These are phyloP conservation scores for Ustilago tritici DNA, from an alignment of 1,284 basidiomycete genomes.

Conservation along the genomic window DNA sequence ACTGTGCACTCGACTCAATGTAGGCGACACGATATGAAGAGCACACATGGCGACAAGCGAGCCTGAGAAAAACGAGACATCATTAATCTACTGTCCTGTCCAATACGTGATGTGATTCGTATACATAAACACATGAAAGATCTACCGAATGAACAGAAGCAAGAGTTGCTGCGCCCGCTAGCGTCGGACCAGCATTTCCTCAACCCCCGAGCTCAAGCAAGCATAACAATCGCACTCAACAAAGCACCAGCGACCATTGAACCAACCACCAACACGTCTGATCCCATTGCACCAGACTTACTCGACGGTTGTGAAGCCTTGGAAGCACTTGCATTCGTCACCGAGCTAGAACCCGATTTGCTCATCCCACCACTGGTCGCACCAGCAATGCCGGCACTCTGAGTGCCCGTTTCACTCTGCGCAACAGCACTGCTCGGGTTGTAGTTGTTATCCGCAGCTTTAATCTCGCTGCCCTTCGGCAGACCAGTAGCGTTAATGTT, in stretches of 20 bases:
- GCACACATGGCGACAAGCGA: background rate
- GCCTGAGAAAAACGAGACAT: background rate
- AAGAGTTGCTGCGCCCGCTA: background rate
- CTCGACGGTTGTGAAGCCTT: conserved; percentile 6
- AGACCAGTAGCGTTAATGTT: conserved; percentile 58
- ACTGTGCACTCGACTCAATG: background rate
- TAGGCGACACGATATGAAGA: background rate
- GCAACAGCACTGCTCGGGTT: conserved; percentile 24
- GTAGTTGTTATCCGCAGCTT: conserved; percentile 35
- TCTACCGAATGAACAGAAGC: background rate
- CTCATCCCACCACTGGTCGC: conserved; percentile 8
- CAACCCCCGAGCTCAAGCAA: conserved; percentile 11
- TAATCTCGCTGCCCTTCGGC: conserved; percentile 46
- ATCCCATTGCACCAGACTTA: conserved; percentile 3
- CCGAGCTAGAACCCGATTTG: conserved; percentile 5
- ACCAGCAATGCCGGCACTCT: conserved; percentile 18
- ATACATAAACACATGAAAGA: background rate
- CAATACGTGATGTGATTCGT: background rate
- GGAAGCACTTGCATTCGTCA: background rate
- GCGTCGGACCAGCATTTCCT: background rate
- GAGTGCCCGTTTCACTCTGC: conserved; percentile 27
- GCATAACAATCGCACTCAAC: conserved; percentile 28
- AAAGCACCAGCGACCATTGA: conserved; percentile 15
- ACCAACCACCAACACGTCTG: conserved; percentile 9
- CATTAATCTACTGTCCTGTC: background rate